phyloP scores from a whole-genome alignment of 2,329 filamentous ascomycete species.

The Colletotrichum simmondsii region DNA sequence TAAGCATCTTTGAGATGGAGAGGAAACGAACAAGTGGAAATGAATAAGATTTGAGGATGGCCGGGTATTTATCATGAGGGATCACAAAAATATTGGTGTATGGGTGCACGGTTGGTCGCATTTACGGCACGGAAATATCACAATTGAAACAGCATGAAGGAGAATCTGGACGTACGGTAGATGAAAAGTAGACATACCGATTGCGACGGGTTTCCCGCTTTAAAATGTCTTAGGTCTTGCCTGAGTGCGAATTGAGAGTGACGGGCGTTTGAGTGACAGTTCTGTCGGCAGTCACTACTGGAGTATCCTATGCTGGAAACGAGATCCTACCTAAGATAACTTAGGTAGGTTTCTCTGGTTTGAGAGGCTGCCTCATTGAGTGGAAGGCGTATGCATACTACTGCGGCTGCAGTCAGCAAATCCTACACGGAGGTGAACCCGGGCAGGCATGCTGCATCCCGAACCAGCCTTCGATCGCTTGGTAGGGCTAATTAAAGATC shows the following conservation, averaged over 20 bases:
- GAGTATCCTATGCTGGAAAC: not conserved
- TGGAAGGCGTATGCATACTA: not conserved
- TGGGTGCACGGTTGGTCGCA: conserved; percentile 10
- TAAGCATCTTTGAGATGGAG: conserved; percentile 47
- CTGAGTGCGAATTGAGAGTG: too few relatives aligned
- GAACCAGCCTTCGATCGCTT: not conserved
- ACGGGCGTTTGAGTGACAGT: not conserved
- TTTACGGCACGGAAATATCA: conserved; percentile 10
- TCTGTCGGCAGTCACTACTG: not conserved
- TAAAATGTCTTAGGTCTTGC: too few relatives aligned
- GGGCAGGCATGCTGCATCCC: not conserved
- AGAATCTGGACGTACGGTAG: not conserved
- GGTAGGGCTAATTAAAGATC: not conserved
- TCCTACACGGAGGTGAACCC: not conserved
- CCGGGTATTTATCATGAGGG: not conserved
- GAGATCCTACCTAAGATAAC: not conserved
- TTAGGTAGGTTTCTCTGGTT: too few relatives aligned
- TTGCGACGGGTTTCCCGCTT: not conserved
- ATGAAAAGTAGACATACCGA: not conserved
- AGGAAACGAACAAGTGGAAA: not conserved
- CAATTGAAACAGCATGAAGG: conserved; percentile 2
- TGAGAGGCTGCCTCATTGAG: not conserved
- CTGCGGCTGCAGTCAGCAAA: not conserved
- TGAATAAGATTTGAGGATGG: too few relatives aligned
- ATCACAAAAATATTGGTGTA: not conserved